These are phyloP conservation scores for Phytophthora rubi DNA, from an alignment of 352 stramenopile genomes.

Conservation along the genomic window DNA sequence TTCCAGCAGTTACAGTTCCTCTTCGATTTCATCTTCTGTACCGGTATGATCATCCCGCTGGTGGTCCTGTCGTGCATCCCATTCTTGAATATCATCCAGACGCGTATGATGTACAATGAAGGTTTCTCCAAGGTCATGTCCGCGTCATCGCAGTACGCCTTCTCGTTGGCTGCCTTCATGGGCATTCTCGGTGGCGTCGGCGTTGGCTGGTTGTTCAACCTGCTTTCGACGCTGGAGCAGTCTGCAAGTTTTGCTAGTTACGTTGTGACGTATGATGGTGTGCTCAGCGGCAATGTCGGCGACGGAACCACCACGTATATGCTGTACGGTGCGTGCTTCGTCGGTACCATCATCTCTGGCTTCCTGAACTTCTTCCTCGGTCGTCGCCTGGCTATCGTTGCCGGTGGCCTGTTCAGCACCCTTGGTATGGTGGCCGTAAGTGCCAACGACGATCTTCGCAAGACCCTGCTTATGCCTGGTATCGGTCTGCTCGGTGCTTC, in stretches of 20 bases:
- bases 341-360: slow-evolving; percentile 61
- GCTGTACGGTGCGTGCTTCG: slow-evolving; percentile 51
- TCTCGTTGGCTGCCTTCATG: slow-evolving; percentile 74
- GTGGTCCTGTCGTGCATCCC: slow-evolving; percentile 74
- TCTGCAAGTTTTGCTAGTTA: slow-evolving; percentile 77
- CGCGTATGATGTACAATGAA: slow-evolving; percentile 90
- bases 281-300: slow-evolving; percentile 57
- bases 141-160: slow-evolving; percentile 78
- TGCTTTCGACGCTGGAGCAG: slow-evolving; percentile 69
- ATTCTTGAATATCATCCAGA: slow-evolving; percentile 85
- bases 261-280: slow-evolving; percentile 60
- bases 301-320: slow-evolving; percentile 68
- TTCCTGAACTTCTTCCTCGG: slow-evolving; percentile 70
- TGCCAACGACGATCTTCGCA: slow-evolving; percentile 56
- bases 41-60: slow-evolving; percentile 66
- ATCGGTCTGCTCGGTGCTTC: slow-evolving; percentile 65
- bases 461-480: slow-evolving; percentile 57
- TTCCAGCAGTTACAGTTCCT: slow-evolving; percentile 84
- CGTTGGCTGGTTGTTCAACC: slow-evolving; percentile 72
- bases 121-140: slow-evolving; percentile 85
- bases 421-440: slow-evolving; percentile 71
- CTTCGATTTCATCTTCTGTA: slow-evolving; percentile 82
- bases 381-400: slow-evolving; percentile 65
- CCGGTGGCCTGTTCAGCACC: slow-evolving; percentile 66
- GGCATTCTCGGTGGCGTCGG: slow-evolving; percentile 64